Percentiles rank a stretch among this genome's conserved stretches.
Evolutionary conservation across 2,329 filamentous ascomycete genomes (phyloP).

Genomic region (Xylariomycetidae sp.): DNA sequence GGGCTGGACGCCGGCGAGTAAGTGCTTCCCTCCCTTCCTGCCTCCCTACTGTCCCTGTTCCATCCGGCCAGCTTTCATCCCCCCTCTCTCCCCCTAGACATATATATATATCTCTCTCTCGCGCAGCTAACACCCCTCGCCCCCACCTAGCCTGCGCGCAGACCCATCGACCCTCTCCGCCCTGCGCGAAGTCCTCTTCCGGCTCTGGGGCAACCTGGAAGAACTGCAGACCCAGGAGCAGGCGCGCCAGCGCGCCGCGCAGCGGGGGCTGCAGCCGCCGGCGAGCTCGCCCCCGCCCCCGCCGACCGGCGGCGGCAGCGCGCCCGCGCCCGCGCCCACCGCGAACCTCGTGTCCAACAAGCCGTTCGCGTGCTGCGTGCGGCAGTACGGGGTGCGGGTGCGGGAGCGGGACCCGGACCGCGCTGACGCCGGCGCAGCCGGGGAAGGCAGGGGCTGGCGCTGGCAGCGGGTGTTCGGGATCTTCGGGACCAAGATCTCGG

Average conservation of each 20-base stretch:
- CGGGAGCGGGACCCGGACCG: slow-evolving; percentile 33
- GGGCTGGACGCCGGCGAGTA: slow-evolving; percentile 42
- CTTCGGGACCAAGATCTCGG: slow-evolving; percentile 61
- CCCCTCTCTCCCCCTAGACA: neutral
- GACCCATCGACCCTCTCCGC: slow-evolving; percentile 40
- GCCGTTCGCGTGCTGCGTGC: slow-evolving; percentile 65
- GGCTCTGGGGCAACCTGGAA: slow-evolving; percentile 81
- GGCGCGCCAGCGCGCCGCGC: slow-evolving; percentile 18
- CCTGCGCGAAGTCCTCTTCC: slow-evolving; percentile 65
- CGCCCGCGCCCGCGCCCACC: neutral
- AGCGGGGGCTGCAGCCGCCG: slow-evolving; percentile 19
- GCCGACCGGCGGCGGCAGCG: slow-evolving; percentile 14
- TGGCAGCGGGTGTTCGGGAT: slow-evolving; percentile 61
- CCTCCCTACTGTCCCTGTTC: too few relatives aligned
- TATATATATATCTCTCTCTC: neutral
- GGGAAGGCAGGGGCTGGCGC: slow-evolving; percentile 21
- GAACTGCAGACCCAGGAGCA: slow-evolving; percentile 50
- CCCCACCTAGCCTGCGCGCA: slow-evolving; percentile 46
- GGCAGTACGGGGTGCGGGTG: slow-evolving; percentile 59
- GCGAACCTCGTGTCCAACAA: slow-evolving; percentile 42
- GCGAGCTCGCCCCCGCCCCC: slow-evolving; percentile 25
- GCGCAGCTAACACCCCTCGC: slow-evolving; percentile 4
- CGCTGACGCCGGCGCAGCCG: slow-evolving; percentile 32
- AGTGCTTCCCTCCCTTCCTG: too few relatives aligned
- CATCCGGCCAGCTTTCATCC: neutral